These are phyloP conservation scores for Iris macrosiphon DNA, from an alignment of 106 monocot species.

Conservation along the genomic window DNA sequence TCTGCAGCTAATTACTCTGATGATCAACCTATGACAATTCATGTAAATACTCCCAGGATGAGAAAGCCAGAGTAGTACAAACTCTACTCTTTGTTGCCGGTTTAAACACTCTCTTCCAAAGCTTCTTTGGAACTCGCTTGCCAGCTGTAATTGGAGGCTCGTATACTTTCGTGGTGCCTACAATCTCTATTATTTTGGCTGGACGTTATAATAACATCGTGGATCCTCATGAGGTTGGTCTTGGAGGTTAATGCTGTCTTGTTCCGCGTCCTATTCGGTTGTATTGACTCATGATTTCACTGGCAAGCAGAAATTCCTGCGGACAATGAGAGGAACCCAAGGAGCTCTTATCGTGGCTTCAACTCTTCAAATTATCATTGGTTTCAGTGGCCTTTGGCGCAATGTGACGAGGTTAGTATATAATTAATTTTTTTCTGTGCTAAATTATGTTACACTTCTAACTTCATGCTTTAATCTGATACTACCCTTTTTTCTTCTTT, in stretches of 20 bases:
- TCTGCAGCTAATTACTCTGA: not conserved
- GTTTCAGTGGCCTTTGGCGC: slow-evolving; percentile 97
- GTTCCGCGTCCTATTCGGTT: not conserved
- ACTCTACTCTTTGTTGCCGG: slow-evolving; percentile 89
- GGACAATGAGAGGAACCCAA: slow-evolving; percentile 96
- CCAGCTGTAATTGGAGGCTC: slow-evolving; percentile 95
- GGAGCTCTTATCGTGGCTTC: slow-evolving; percentile 96
- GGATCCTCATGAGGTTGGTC: slow-evolving; percentile 65
- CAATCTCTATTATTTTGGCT: slow-evolving; percentile 96
- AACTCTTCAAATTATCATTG: slow-evolving; percentile 80
- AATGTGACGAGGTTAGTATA: slow-evolving; percentile 77
- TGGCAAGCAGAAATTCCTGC: slow-evolving; percentile 72
- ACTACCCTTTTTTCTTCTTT: no score
- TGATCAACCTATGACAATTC: not conserved
- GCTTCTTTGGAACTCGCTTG: slow-evolving; percentile 81
- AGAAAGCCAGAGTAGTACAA: slow-evolving; percentile 93
- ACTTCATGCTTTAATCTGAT: not conserved
- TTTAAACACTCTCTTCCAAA: slow-evolving; percentile 82
- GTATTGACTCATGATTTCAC: not conserved
- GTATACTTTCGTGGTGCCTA: slow-evolving; percentile 87
- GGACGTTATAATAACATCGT: slow-evolving; percentile 75
- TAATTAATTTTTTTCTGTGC: not conserved
- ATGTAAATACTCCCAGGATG: slow-evolving; percentile 39
- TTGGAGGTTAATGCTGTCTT: not conserved
- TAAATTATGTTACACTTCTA: not conserved